phyloP scores from a whole-genome alignment of 768 basidiomycete species.

The Suillus spraguei region DNA sequence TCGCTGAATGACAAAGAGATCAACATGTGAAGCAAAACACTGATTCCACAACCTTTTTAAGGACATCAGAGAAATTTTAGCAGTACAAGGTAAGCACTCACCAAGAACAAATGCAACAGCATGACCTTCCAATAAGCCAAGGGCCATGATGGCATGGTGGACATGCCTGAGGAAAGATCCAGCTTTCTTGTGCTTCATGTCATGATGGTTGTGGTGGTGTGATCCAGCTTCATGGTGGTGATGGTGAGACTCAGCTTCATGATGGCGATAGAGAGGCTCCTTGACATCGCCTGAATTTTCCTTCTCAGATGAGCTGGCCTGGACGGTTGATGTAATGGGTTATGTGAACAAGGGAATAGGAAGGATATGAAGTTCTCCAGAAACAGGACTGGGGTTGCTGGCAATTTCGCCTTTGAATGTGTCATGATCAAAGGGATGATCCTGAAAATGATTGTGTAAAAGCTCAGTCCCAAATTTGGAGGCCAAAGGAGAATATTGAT shows the following conservation, averaged over 20 bases:
- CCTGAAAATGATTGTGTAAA: no score
- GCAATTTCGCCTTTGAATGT: conserved; percentile 14
- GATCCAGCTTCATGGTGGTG: conserved; percentile 21
- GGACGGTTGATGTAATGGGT: conserved; percentile 11
- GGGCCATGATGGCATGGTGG: conserved; percentile 62
- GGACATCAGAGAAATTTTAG: conserved; percentile 8
- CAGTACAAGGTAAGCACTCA: conserved; percentile 31
- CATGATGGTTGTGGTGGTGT: conserved; percentile 29
- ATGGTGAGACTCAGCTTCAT: conserved; percentile 19
- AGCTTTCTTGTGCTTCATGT: conserved; percentile 21
- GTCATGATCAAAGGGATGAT: conserved; percentile 9
- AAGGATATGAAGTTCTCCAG: conserved; percentile 34
- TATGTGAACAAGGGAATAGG: conserved; percentile 35
- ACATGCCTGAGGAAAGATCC: conserved; percentile 60
- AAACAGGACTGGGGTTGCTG: conserved; percentile 17
- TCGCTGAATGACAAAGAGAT: no score
- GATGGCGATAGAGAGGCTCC: conserved; percentile 13
- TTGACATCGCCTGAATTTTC: conserved; percentile 5
- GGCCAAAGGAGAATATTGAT: no score
- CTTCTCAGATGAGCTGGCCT: background rate
- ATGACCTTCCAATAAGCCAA: conserved; percentile 84
- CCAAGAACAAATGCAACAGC: conserved; percentile 84
- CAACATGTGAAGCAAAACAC: conserved; percentile 81
- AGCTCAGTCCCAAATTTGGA: no score
- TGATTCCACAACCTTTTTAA: conserved; percentile 73